Evolutionary conservation across 176 grass and related monocot species (phyloP), one percentile per base, ranked within the genome.

Genomic region (Thinopyrum elongatum): DNA sequence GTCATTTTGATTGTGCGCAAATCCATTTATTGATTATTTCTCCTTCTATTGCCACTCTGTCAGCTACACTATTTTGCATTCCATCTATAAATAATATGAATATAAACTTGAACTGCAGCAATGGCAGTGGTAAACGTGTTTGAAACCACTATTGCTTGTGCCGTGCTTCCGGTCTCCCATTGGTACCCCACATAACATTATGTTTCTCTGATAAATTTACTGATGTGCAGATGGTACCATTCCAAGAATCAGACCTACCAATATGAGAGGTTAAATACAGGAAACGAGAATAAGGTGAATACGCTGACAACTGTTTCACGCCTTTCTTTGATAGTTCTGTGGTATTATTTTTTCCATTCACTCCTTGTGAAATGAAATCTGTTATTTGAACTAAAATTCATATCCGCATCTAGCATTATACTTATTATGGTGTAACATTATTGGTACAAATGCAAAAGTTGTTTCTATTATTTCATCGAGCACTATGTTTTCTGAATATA

Each of bases 221-320:
- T 86, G 41, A 65, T 68, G 34, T 93, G 80, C 81, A 93, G 91
- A 81, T 38, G 51, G 27, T 31, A 65, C 15, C 12, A 2, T 59
- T 65, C 58, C 25, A 78, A 87, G 28, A 51, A 67, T 26, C 67
- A 60, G 3, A 16, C 2, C 17, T 39, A 25, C 34, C n/a, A 83
- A 28, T 41, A 19, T 6, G 10, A 25, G 47, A 70, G 34, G 53
- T 22, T 57, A 72, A 83, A 83, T 60, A 58, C 38, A 73, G 29
- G 68, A 73, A 28, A 73, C 2, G 5, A 73, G 60, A 64, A 82
- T 33, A 87, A 78, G 88, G 91, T 93, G 71, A 65, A 26, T 72
- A 19, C 30, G 4, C 53, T 60, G 19, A 64, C 26, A 71, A 26
- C 23, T 70, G 28, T 80, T 75, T 76, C 6, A 7, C 72, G 41